Evolutionary conservation across 2,329 filamentous ascomycete species (phyloP).

Genomic region (Paracorniculantispora psalliotae): DNA sequence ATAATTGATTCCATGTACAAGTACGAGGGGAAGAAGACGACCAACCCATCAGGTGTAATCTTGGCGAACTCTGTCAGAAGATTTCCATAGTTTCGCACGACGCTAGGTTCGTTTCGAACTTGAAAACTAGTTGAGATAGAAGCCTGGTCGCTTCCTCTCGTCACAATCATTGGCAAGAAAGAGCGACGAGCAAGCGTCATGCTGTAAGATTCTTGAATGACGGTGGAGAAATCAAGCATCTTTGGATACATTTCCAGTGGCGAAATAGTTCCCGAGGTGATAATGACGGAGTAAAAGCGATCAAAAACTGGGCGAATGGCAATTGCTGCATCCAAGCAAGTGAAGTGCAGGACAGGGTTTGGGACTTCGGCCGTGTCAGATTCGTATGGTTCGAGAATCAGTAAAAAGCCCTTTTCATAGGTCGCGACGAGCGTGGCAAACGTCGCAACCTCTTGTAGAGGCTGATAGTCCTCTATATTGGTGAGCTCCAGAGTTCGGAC

Average conservation of each 20-base stretch:
- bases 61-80: conserved; percentile 92
- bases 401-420: conserved; percentile 91
- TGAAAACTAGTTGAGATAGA: conserved; percentile 91
- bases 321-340: conserved; percentile 93
- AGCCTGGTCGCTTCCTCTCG: conserved; percentile 88
- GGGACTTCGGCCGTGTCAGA: conserved; percentile 92
- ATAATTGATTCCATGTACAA: conserved; percentile 99
- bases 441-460: conserved; percentile 93
- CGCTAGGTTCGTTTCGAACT: conserved; percentile 89
- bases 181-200: conserved; percentile 93
- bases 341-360: conserved; percentile 95
- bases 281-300: conserved; percentile 95
- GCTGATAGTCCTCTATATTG: conserved; percentile 96
- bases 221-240: conserved; percentile 89
- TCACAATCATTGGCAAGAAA: conserved; percentile 98
- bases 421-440: conserved; percentile 95
- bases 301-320: conserved; percentile 98
- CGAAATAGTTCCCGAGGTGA: conserved; percentile 95
- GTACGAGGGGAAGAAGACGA: conserved; percentile 99
- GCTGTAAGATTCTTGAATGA: conserved; percentile 93
- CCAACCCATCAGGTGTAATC: conserved; percentile 91
- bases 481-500: conserved; percentile 93
- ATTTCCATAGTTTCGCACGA: conserved; percentile 95
- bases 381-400: conserved; percentile 97
- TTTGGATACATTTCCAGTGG: conserved; percentile 98